These are phyloP conservation scores for Diaporthe destruens DNA, from an alignment of 2,329 filamentous ascomycete genomes.

Conservation along the genomic window DNA sequence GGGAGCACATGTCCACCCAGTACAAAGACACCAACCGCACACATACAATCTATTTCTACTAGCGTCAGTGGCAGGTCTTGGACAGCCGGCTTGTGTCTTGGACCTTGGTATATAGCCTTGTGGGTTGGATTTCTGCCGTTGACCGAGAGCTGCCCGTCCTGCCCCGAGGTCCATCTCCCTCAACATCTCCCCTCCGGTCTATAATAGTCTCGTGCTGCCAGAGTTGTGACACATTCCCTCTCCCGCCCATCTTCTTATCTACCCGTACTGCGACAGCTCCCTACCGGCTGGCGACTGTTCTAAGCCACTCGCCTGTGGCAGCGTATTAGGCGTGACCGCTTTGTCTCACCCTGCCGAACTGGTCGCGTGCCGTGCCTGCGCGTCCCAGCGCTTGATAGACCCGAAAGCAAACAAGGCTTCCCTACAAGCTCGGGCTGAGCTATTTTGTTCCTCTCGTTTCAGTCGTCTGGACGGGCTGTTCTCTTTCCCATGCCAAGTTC, in stretches of 20 bases:
- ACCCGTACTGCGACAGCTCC: slow-evolving; percentile 27
- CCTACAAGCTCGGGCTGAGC: slow-evolving; percentile 24
- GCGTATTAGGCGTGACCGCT: slow-evolving; percentile 34
- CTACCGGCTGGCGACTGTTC: slow-evolving; percentile 20
- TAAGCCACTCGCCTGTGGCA: slow-evolving; percentile 23
- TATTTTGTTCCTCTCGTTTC: slow-evolving; percentile 12
- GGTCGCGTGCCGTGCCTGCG: slow-evolving; percentile 42
- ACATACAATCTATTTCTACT: slow-evolving; percentile 1
- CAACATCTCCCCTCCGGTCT: neutral
- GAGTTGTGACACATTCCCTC: slow-evolving; percentile 1
- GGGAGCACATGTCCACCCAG: slow-evolving; percentile 29
- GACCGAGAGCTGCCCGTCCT: neutral
- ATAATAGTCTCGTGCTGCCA: no score
- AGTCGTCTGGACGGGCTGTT: slow-evolving; percentile 6
- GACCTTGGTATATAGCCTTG: slow-evolving; percentile 24
- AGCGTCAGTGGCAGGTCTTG: slow-evolving; percentile 20
- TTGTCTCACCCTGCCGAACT: slow-evolving; percentile 36
- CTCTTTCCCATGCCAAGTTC: slow-evolving; percentile 8
- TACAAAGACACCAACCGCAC: slow-evolving; percentile 8
- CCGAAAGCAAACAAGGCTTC: slow-evolving; percentile 21
- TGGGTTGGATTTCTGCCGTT: slow-evolving; percentile 27
- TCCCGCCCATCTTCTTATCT: slow-evolving; percentile 28
- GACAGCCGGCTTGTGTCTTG: slow-evolving; percentile 18
- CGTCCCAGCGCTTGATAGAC: slow-evolving; percentile 35
- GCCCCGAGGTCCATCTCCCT: slow-evolving; percentile 6